A percentile compares a stretch with the other conserved stretches of the same genome.
Conservation (phyloP, 495 filamentous ascomycete genomes). For the Entonaema liquescens region DNA sequence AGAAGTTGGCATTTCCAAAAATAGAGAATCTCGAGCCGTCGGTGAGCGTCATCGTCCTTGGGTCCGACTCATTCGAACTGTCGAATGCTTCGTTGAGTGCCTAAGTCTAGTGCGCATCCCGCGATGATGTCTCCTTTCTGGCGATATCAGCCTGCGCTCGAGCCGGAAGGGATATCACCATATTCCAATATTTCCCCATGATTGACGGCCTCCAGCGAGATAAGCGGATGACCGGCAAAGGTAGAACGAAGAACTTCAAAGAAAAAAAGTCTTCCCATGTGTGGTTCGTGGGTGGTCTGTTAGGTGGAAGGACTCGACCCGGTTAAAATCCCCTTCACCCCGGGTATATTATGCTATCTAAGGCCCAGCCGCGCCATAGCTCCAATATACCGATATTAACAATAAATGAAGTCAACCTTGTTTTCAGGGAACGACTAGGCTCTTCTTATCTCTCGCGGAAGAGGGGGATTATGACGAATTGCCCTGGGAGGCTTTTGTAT, state of each 20-base stretch:
- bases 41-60: conserved; percentile 6
- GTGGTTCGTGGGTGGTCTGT: conserved; percentile 39
- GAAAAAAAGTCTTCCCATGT: conserved; percentile 22
- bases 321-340: conserved; percentile 42
- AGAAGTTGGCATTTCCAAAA: conserved; percentile 34
- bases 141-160: neutral
- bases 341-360: conserved; percentile 45
- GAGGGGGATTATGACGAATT: conserved; percentile 27
- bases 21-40: conserved; percentile 39
- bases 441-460: conserved; percentile 40
- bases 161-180: conserved; percentile 15
- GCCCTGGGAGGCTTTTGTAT: conserved; percentile 25
- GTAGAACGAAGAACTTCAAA: conserved; percentile 4
- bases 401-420: conserved; percentile 44
- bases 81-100: neutral
- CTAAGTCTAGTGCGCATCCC: neutral
- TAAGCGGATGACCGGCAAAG: conserved; percentile 29
- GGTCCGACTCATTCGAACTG: neutral
- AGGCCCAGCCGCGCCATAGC: conserved; percentile 33
- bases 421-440: conserved; percentile 30
- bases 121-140: neutral
- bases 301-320: conserved; percentile 42
- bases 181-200: conserved; percentile 9
- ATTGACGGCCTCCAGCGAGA: conserved; percentile 14
- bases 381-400: conserved; percentile 46